Evolutionary conservation across 306 rosid genomes (phyloP), one percentile per base, ranked within the genome.

Genomic region (Delonix regia): DNA sequence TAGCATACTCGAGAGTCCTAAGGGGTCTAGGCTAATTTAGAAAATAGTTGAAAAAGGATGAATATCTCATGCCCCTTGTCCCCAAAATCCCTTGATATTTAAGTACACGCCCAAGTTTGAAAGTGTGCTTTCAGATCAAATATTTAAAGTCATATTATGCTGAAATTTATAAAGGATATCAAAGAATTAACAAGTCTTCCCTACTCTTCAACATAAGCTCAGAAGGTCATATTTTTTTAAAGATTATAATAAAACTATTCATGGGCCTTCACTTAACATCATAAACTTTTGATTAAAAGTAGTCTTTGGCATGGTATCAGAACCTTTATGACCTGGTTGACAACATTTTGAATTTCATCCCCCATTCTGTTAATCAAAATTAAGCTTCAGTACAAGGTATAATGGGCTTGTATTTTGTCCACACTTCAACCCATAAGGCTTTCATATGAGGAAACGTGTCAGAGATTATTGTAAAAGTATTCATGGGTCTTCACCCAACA

Each of bases 171-270:
- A 34, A 83, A 77, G 69, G 60, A 21, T 14, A 57, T n/a, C 49
- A 27, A 9, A 79, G 19, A 61, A 66, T 56, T 47, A 65, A 74
- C 25, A 42, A 70, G 25, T 67, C 47, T 62, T 48, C 64, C 15
- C 49, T 24, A 25, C 57, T 51, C 67, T 39, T 84, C 64, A 45
- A 36, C 21, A 45, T 80, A 41, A 69, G 64, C 60, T 75, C 41
- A 21, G 33, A 70, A 75, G 27, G 48, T 74, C 64, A 10, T 45
- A 61, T 42, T 52, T 52, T 41, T 28, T 22, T 42, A 42, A 9
- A 6, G 5, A 36, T 36, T 36, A 36, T 36, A 36, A 36, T 1
- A 36, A 36, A 36, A 36, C 39, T 3, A 36, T 36, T 36, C 2
- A 36, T 36, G 9, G 48, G 2, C 48, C 10, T 42, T 42, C 48